Conservation (phyloP, 2,329 filamentous ascomycete genomes). For the Ophiognomonia clavigignenti-juglandacearum region DNA sequence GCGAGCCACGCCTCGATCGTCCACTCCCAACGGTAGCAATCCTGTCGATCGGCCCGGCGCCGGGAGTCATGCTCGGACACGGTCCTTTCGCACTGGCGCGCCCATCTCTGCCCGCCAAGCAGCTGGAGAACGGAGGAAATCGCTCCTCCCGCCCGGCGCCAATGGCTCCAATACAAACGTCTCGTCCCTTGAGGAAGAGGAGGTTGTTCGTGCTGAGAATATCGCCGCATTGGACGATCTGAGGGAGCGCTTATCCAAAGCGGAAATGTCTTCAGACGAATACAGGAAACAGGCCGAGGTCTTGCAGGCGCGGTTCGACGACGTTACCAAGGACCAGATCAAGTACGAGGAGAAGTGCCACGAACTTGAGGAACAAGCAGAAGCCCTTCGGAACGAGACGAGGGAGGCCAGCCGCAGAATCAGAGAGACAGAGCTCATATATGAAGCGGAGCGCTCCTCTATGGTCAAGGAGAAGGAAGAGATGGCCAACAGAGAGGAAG, state of each 20-base stretch:
- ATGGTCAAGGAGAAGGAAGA: slow-evolving; percentile 92
- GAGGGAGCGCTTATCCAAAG: slow-evolving; percentile 74
- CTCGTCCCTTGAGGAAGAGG: slow-evolving; percentile 48
- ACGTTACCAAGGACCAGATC: slow-evolving; percentile 74
- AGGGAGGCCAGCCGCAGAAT: slow-evolving; percentile 77
- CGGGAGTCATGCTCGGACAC: slow-evolving; percentile 39
- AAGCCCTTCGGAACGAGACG: slow-evolving; percentile 77
- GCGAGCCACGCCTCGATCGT: slow-evolving; percentile 36
- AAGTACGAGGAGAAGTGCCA: slow-evolving; percentile 85
- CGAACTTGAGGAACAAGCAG: slow-evolving; percentile 79
- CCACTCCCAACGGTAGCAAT: slow-evolving; percentile 42
- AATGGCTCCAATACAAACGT: slow-evolving; percentile 31
- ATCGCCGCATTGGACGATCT: slow-evolving; percentile 77
- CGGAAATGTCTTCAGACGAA: slow-evolving; percentile 72
- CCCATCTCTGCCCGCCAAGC: slow-evolving; percentile 71
- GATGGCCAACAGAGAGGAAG: slow-evolving; percentile 76
- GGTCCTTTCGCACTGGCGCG: slow-evolving; percentile 60
- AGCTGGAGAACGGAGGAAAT: slow-evolving; percentile 55
- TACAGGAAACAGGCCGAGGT: slow-evolving; percentile 81
- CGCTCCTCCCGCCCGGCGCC: slow-evolving; percentile 33
- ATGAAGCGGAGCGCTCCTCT: slow-evolving; percentile 82
- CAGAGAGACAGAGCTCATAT: slow-evolving; percentile 87
- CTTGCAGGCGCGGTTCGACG: slow-evolving; percentile 80
- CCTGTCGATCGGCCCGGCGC: slow-evolving; percentile 36
- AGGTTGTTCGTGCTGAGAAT: slow-evolving; percentile 75